Evolutionary conservation across 441 rosid genomes (phyloP), one percentile per base, ranked within the genome.

Genomic region (Sinapis alba): DNA sequence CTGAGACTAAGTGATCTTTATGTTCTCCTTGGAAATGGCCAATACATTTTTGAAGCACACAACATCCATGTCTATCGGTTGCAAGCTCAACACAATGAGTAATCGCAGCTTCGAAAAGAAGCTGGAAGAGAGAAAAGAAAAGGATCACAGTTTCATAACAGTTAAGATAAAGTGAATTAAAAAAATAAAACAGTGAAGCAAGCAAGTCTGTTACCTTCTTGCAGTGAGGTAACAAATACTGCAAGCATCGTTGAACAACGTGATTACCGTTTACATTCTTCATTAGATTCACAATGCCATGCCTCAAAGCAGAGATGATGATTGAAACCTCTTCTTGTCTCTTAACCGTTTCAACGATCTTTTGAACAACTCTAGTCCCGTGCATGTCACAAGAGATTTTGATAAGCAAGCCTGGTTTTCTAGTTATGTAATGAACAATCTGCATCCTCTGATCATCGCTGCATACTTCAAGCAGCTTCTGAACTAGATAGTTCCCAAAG

Each of bases 11-110:
- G 23, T 51, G 82, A n/a, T 71, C 67, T 30, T 82, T 84, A 73
- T 86, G 84, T 80, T 86, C 89, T 1, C 86, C 97, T 68, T 82
- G 83, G 4, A 82, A 84, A 78, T 85, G 81, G 54, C 76, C 68
- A 70, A 93, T 87, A 83, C 93, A 91, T 80, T 88, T 90, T 86
- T 93, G 97, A 76, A 89, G 91, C 16, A 91, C 94, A 66, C 94
- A 89, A 66, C 98, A 91, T 62, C 97, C 97, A 83, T 93, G 96
- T 62, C 89, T 80, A 74, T 91, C 94, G 43, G 88, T 87, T 60
- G 97, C 96, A 60, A 91, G 84, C 70, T 93, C 96, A 50, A 91
- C 81, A 80, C 93, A 89, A 75, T 91, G 84, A 54, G 83, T 72
- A 9, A 76, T 83, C 21, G 90, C 86, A 72, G 93, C 91, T 78